phyloP scores from a whole-genome alignment of 1,284 basidiomycete species.

The Amylostereum areolatum region DNA sequence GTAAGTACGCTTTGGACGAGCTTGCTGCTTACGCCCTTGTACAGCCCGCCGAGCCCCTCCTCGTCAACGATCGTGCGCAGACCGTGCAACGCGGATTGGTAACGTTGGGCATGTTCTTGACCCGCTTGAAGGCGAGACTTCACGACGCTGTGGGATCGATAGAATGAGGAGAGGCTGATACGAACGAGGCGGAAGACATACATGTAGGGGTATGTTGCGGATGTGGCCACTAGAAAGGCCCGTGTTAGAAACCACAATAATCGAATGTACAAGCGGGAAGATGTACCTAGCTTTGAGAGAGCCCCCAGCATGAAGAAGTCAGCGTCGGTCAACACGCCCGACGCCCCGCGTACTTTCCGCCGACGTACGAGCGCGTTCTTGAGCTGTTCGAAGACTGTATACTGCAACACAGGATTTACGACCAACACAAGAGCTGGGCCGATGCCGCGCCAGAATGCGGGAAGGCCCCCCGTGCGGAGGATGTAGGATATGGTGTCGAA shows the following conservation, averaged over 20 bases:
- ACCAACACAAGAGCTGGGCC: slow-evolving; percentile 92
- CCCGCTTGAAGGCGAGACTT: slow-evolving; percentile 83
- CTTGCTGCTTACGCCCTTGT: slow-evolving; percentile 82
- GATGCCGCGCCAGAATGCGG: slow-evolving; percentile 92
- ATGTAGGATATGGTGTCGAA: slow-evolving; percentile 71
- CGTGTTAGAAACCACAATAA: slow-evolving; percentile 1
- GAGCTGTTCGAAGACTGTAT: slow-evolving; percentile 84
- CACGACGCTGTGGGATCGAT: slow-evolving; percentile 49
- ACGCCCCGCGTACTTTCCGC: slow-evolving; percentile 41
- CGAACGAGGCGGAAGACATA: slow-evolving; percentile 25
- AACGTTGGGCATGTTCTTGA: slow-evolving; percentile 51
- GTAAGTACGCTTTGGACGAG: slow-evolving; percentile 86
- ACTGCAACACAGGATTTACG: slow-evolving; percentile 92
- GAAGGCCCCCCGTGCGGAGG: slow-evolving; percentile 69
- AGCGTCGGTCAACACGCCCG: slow-evolving; percentile 64
- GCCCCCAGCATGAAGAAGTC: slow-evolving; percentile 90
- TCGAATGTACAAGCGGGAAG: neutral
- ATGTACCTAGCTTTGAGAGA: slow-evolving; percentile 76
- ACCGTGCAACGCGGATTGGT: slow-evolving; percentile 69
- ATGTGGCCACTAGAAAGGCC: slow-evolving; percentile 55
- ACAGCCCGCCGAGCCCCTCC: slow-evolving; percentile 78
- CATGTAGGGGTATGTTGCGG: slow-evolving; percentile 77
- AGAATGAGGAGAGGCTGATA: slow-evolving; percentile 3
- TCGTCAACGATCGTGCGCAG: slow-evolving; percentile 65
- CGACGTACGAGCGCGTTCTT: slow-evolving; percentile 71